A percentile compares a stretch with the other conserved stretches of the same genome.
These are phyloP conservation scores for Tremellales sp. DNA, from an alignment of 1,284 basidiomycete genomes.

Conservation along the genomic window DNA sequence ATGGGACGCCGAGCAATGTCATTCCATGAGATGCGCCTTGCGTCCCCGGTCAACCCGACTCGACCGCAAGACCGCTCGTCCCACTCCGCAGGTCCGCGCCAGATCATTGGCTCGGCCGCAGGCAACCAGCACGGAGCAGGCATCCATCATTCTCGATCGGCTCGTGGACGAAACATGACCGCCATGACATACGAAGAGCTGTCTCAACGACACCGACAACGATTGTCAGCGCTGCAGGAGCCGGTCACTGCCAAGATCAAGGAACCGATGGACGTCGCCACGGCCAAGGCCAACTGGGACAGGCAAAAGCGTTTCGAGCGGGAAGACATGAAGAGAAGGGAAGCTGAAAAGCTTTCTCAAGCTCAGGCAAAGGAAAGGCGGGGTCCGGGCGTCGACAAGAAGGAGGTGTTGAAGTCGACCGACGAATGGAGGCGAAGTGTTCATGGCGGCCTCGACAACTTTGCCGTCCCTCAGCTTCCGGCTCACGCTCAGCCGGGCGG, in stretches of 20 bases:
- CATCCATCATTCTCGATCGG: background rate
- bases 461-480: background rate
- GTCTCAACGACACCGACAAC: constrained; percentile 39
- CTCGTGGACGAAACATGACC: too few relatives aligned
- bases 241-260: constrained; percentile 35
- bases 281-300: constrained; percentile 31
- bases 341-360: constrained; percentile 9
- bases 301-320: constrained; percentile 21
- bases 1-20: constrained; percentile 3
- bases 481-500: too few relatives aligned
- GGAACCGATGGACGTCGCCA: constrained; percentile 30
- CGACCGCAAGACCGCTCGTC: background rate
- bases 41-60: too few relatives aligned
- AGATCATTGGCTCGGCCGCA: constrained; percentile 9
- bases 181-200: constrained; percentile 46
- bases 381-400: background rate
- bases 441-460: background rate
- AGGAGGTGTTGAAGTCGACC: constrained; percentile 19
- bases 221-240: constrained; percentile 40
- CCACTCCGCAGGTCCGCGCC: constrained; percentile 2
- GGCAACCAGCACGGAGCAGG: too few relatives aligned
- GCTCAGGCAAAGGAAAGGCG: constrained; percentile 6
- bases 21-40: constrained; percentile 11
- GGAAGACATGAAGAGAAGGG: constrained; percentile 20
- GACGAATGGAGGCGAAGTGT: constrained; percentile 39